Evolutionary conservation across 2,329 filamentous ascomycete genomes (phyloP).

Genomic region (Aspergillus proliferans): DNA sequence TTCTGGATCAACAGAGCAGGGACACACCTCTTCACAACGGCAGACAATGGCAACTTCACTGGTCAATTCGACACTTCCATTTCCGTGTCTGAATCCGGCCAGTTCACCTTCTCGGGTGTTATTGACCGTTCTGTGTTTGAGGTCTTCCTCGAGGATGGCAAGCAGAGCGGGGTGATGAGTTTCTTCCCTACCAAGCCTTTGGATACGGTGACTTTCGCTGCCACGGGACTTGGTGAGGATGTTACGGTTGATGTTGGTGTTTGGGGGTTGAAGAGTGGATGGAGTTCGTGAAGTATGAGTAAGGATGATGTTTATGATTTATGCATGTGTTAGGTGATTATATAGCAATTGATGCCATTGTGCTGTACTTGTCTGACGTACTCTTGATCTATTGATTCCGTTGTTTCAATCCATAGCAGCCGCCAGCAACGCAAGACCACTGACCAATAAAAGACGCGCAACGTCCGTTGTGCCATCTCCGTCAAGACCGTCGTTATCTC

Average conservation of each 20-base stretch:
- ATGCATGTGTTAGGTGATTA: not conserved
- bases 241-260: constrained; percentile 20
- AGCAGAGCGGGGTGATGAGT: constrained; percentile 44
- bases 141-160: constrained; percentile 49
- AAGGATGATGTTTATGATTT: not conserved
- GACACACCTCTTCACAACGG: constrained; percentile 39
- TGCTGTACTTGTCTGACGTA: no score
- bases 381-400: no score
- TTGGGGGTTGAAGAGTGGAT: constrained; percentile 33
- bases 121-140: constrained; percentile 52
- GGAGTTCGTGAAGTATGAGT: not conserved
- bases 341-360: no score
- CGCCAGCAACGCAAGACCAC: no score
- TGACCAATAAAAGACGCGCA: no score
- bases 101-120: constrained; percentile 43
- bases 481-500: no score
- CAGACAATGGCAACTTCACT: constrained; percentile 49
- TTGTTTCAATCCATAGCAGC: no score
- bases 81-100: constrained; percentile 18
- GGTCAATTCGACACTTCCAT: constrained; percentile 44
- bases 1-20: constrained; percentile 49
- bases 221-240: constrained; percentile 2
- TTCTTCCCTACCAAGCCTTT: constrained; percentile 44
- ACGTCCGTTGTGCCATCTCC: no score
- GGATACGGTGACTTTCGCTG: constrained; percentile 18